These are phyloP conservation scores for Verticillium klebahnii DNA, from an alignment of 2,329 filamentous ascomycete genomes.

Conservation along the genomic window DNA sequence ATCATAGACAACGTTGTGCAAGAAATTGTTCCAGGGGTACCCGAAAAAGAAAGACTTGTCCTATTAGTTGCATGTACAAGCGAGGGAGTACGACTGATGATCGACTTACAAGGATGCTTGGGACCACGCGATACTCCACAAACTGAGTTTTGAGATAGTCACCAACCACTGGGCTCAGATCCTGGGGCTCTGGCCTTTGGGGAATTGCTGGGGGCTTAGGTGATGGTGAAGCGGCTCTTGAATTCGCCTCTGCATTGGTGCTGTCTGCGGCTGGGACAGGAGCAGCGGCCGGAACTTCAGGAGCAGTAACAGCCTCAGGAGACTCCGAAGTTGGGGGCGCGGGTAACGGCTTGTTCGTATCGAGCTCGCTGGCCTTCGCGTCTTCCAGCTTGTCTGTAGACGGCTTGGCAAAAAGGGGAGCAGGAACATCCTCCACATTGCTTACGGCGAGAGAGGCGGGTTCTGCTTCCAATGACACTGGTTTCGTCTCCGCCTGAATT, in stretches of 20 bases:
- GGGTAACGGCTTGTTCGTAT: background rate
- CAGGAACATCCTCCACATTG: conserved; percentile 59
- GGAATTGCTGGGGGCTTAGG: conserved; percentile 13
- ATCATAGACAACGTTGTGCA: conserved; percentile 98
- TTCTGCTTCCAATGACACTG: background rate
- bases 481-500: background rate
- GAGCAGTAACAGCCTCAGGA: conserved; percentile 7
- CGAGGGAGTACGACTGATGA: background rate
- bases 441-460: background rate
- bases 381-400: conserved; percentile 1
- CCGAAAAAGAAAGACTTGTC: conserved; percentile 90
- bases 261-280: background rate
- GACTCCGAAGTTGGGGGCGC: background rate
- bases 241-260: background rate
- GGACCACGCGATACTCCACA: conserved; percentile 89
- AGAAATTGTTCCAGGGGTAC: conserved; percentile 99
- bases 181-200: conserved; percentile 11
- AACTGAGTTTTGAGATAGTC: conserved; percentile 96
- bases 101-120: conserved; percentile 78
- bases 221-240: background rate
- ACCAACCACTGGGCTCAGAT: conserved; percentile 71
- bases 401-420: conserved; percentile 54
- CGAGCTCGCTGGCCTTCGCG: background rate
- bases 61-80: background rate
- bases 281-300: conserved; percentile 5